Evolutionary conservation across 257 asterid species (phyloP), one percentile per base, ranked within the genome.

Genomic region (Anisodus tanguticus): DNA sequence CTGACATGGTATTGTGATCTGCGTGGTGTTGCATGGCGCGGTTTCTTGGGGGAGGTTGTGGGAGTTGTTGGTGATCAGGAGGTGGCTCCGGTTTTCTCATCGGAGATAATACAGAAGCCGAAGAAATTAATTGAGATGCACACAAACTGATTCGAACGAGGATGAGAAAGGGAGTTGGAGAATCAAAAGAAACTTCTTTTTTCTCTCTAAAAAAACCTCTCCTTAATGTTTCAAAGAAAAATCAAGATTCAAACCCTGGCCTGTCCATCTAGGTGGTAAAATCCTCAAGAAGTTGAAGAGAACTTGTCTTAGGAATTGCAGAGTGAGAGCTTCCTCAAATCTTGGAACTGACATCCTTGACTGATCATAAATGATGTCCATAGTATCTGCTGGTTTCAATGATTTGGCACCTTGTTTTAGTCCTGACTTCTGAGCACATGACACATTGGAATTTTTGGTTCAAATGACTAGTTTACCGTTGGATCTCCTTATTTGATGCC

Each of bases 91-190:
- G 95, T 64, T 93, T 92, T 49, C 95, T 87, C 84, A 85, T 68
- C 39, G 98, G 92, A 26, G 92, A 97, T 82, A 97, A 93, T 92
- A 97, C 94, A 16, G 94, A 86, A 74, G 45, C 22, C 62, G 0
- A 74, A 12, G 8, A 76, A 51, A 26, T 49, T 22, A 26, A 51
- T 76, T 76, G 81, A 76, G 8, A 12, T 76, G 22, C 62, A 2
- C 4, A 6, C 47, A 51, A 74, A 49, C 11, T 22, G 2, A 19
- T 17, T 26, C 6, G 17, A 26, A 64, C 43, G 2, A 60, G 35
- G 8, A 54, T 17, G 57, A 8, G 54, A n/a, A 51, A 58, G 22
- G 63, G 22, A 17, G 19, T 58, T 11, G 6, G 60, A 55, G 17
- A 55, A 9, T 26, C 31, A 70, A 70, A 17, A 17, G 37, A 70